Conservation (phyloP, 495 filamentous ascomycete genomes). For the Penicillium soppii region DNA sequence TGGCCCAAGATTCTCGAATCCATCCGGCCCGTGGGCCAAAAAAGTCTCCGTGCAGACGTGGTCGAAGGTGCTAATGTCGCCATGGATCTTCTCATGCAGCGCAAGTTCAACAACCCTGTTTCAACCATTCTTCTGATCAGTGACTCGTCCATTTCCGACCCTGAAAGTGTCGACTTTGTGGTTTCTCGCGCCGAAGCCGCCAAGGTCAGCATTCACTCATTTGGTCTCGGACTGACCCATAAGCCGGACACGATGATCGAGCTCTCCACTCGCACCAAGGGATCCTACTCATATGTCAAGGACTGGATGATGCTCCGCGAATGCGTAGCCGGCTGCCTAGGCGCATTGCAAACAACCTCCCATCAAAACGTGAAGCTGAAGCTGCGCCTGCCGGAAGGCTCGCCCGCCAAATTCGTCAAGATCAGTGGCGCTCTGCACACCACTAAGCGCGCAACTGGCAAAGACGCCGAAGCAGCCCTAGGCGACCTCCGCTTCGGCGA, state of each 20-base stretch:
- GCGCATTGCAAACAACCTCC: conserved; percentile 92
- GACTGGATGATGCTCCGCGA: conserved; percentile 99
- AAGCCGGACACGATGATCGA: conserved; percentile 99
- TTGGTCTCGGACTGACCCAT: conserved; percentile 93
- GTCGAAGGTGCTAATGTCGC: conserved; percentile 98
- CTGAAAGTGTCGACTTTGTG: conserved; percentile 96
- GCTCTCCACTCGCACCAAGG: conserved; percentile 91
- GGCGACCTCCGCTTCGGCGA: conserved; percentile 96
- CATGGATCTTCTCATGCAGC: conserved; percentile 98
- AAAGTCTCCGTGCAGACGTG: conserved; percentile 93
- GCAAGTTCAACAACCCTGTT: conserved; percentile 93
- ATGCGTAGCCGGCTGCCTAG: conserved; percentile 92
- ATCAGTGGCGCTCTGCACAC: conserved; percentile 96
- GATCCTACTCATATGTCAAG: conserved; percentile 96
- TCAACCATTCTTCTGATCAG: conserved; percentile 97
- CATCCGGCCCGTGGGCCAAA: conserved; percentile 91
- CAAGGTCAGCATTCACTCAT: conserved; percentile 96
- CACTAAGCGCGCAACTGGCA: conserved; percentile 95
- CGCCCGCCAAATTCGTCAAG: conserved; percentile 96
- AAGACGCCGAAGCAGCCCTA: conserved; percentile 89
- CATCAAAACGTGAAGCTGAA: conserved; percentile 99
- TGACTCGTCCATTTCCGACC: conserved; percentile 96
- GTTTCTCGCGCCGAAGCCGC: conserved; percentile 97
- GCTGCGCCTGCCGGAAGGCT: conserved; percentile 91
- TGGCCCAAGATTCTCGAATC: conserved; percentile 87